phyloP scores from a whole-genome alignment of 1,284 basidiomycete species.

The Ganoderma resinaceum region DNA sequence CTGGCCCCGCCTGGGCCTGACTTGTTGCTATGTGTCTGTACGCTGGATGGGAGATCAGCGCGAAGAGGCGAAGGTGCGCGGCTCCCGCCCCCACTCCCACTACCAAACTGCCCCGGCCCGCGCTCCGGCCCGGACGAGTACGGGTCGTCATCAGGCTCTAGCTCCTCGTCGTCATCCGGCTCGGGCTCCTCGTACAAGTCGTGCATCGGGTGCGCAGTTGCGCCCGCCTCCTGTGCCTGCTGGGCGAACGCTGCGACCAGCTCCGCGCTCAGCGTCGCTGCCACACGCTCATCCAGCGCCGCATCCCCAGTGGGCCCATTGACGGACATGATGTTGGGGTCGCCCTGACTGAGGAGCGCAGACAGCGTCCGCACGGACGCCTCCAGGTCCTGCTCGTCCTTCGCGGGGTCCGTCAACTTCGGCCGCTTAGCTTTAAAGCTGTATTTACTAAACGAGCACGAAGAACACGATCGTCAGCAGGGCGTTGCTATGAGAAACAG shows the following conservation, averaged over 20 bases:
- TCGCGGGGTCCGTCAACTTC: conserved; percentile 54
- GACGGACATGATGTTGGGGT: conserved; percentile 20
- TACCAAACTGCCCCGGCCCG: conserved; percentile 27
- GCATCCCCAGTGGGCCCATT: conserved; percentile 41
- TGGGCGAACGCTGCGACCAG: conserved; percentile 78
- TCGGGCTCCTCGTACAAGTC: conserved; percentile 20
- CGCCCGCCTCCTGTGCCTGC: conserved; percentile 13
- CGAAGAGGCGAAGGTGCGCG: conserved; percentile 18
- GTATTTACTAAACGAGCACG: conserved; percentile 61
- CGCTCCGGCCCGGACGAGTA: conserved; percentile 35
- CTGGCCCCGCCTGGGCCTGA: conserved; percentile 11
- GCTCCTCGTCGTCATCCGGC: conserved; percentile 34
- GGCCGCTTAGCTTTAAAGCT: conserved; percentile 76
- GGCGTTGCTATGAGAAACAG: not conserved
- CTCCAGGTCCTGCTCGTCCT: conserved; percentile 57
- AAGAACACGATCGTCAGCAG: conserved; percentile 25
- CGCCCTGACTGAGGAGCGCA: conserved; percentile 59
- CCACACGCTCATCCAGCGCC: conserved; percentile 65
- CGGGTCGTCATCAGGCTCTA: conserved; percentile 62
- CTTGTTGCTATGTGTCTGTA: conserved; percentile 14
- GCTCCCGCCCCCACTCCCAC: conserved; percentile 21
- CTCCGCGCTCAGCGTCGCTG: conserved; percentile 70
- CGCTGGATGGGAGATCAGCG: not conserved
- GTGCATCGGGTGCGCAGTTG: conserved; percentile 3
- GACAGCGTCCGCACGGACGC: conserved; percentile 77